phyloP scores from a whole-genome alignment of 1,284 basidiomycete species.

The Cronartium quercuum region DNA sequence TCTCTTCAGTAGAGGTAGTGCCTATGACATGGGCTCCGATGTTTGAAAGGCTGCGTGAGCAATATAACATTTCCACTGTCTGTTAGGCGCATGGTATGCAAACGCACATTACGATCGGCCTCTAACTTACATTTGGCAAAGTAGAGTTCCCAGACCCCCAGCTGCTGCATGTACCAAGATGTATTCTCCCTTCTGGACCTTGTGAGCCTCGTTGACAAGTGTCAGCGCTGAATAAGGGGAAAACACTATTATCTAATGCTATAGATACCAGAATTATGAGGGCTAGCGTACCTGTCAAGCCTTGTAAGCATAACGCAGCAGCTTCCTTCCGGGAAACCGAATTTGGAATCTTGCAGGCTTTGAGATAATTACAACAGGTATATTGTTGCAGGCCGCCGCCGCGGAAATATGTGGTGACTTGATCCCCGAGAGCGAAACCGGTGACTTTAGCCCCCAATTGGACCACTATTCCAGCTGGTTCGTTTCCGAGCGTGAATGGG shows the following conservation, averaged over 20 bases:
- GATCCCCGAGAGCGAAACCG: constrained; percentile 47
- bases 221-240: constrained; percentile 55
- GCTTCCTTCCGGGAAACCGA: constrained; percentile 60
- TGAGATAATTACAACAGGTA: constrained; percentile 61
- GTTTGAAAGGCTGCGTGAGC: constrained; percentile 50
- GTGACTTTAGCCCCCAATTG: constrained; percentile 56
- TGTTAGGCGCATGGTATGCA: neutral
- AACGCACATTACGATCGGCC: neutral
- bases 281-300: constrained; percentile 57
- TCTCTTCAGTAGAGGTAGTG: constrained; percentile 78
- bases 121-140: constrained; percentile 52
- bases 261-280: neutral
- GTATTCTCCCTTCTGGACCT: constrained; percentile 60
- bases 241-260: neutral
- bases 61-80: neutral
- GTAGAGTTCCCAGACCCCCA: constrained; percentile 59
- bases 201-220: constrained; percentile 74
- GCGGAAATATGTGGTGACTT: constrained; percentile 55
- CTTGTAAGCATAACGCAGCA: constrained; percentile 66
- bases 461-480: constrained; percentile 69
- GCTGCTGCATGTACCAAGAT: constrained; percentile 75
- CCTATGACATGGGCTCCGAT: constrained; percentile 81
- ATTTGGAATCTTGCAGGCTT: constrained; percentile 57
- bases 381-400: constrained; percentile 69
- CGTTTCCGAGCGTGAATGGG: constrained; percentile 71